phyloP scores from a whole-genome alignment of 805 yeast species.

The Barnettozyma salicaria region DNA sequence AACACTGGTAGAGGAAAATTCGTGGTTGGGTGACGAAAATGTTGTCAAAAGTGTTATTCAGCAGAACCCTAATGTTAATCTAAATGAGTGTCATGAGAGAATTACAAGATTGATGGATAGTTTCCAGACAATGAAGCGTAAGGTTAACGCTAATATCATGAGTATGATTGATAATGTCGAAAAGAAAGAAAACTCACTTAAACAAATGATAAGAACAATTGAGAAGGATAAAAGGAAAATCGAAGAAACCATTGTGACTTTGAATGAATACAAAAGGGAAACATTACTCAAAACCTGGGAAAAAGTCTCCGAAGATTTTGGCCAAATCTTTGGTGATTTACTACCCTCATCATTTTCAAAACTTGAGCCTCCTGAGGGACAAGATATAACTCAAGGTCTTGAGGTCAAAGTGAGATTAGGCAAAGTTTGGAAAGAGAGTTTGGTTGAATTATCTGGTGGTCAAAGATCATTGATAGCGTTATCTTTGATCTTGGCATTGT shows the following conservation, averaged over 20 bases:
- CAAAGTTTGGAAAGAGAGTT: slow-evolving; percentile 89
- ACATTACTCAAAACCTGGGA: slow-evolving; percentile 81
- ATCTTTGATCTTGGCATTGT: slow-evolving; percentile 82
- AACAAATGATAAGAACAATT: slow-evolving; percentile 76
- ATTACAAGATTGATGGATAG: slow-evolving; percentile 50
- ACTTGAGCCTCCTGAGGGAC: slow-evolving; percentile 72
- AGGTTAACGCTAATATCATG: slow-evolving; percentile 82
- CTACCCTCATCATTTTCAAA: slow-evolving; percentile 88
- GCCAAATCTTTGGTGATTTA: slow-evolving; percentile 80
- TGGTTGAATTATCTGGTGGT: slow-evolving; percentile 95
- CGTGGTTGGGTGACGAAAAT: slow-evolving; percentile 69
- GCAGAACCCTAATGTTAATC: slow-evolving; percentile 56
- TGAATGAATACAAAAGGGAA: slow-evolving; percentile 79
- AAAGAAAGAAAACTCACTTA: slow-evolving; percentile 73
- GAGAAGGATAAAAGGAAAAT: slow-evolving; percentile 87
- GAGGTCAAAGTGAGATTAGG: slow-evolving; percentile 90
- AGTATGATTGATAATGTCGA: slow-evolving; percentile 88
- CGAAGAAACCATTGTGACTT: slow-evolving; percentile 75
- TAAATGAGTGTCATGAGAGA: slow-evolving; percentile 56
- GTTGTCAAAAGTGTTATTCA: slow-evolving; percentile 50
- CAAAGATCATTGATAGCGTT: slow-evolving; percentile 92
- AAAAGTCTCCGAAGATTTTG: slow-evolving; percentile 85
- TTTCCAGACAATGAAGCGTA: slow-evolving; percentile 65
- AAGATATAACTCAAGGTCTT: slow-evolving; percentile 82
- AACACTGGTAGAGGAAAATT: slow-evolving; percentile 46